Percentiles rank a stretch among this genome's conserved stretches.
Conservation (phyloP, 2,329 filamentous ascomycete genomes). For the Stachybotrys echinatus region DNA sequence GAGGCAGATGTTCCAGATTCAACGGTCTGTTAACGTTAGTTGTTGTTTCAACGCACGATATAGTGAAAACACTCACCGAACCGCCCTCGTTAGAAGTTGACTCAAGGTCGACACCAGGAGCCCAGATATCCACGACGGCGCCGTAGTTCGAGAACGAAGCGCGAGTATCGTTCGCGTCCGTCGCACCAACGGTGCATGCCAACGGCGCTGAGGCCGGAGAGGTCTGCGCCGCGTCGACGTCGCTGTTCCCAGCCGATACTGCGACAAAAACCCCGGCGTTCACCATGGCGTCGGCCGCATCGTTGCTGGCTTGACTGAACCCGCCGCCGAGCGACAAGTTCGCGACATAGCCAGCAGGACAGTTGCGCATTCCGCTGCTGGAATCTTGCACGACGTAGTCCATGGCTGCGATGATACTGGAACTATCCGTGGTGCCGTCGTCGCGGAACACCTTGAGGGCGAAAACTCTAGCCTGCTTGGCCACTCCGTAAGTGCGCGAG, state of each 20-base stretch:
- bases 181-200: slow-evolving; percentile 42
- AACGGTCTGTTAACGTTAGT: slow-evolving; percentile 23
- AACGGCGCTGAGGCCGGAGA: slow-evolving; percentile 35
- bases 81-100: slow-evolving; percentile 23
- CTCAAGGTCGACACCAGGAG: slow-evolving; percentile 29
- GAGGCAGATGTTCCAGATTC: slow-evolving; percentile 96
- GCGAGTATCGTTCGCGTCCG: slow-evolving; percentile 23
- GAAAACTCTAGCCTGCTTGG: slow-evolving; percentile 30
- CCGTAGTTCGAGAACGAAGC: slow-evolving; percentile 42
- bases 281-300: slow-evolving; percentile 29
- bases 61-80: not conserved
- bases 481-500: slow-evolving; percentile 19
- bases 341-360: slow-evolving; percentile 25
- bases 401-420: slow-evolving; percentile 26
- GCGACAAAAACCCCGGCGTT: slow-evolving; percentile 29
- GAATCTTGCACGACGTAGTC: slow-evolving; percentile 13
- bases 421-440: slow-evolving; percentile 7
- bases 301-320: slow-evolving; percentile 25
- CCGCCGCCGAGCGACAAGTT: slow-evolving; percentile 36
- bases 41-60: not conserved
- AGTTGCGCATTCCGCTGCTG: slow-evolving; percentile 9
- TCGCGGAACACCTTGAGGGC: slow-evolving; percentile 34
- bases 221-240: slow-evolving; percentile 29
- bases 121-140: slow-evolving; percentile 28
- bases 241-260: slow-evolving; percentile 36